These are phyloP conservation scores for Apiospora hydei DNA, from an alignment of 2,329 filamentous ascomycete genomes.

Conservation along the genomic window DNA sequence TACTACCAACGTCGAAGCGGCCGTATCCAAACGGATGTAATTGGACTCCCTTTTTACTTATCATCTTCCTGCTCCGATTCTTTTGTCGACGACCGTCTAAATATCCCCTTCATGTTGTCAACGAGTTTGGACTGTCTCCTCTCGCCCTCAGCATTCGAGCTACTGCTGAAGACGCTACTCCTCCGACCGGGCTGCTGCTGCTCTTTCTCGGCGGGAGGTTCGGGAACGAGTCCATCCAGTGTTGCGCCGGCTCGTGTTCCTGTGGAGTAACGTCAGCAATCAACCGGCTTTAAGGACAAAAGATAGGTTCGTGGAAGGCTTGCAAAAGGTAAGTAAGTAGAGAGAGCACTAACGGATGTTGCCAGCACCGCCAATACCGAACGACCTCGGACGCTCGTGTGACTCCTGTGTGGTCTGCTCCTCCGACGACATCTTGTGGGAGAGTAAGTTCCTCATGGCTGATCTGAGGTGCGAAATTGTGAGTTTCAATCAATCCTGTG, in stretches of 20 bases:
- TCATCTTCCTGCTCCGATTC: slow-evolving; percentile 1
- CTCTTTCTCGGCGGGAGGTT: neutral
- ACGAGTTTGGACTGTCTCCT: slow-evolving; percentile 8
- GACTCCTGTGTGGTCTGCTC: neutral
- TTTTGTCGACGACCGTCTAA: neutral
- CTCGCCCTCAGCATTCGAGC: neutral
- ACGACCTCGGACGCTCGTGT: neutral
- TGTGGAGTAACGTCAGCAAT: neutral
- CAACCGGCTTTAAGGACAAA: neutral
- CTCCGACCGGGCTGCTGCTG: neutral
- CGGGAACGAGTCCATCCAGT: neutral
- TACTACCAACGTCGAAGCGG: neutral
- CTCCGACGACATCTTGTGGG: neutral
- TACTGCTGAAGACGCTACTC: slow-evolving; percentile 8
- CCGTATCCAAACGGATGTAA: neutral
- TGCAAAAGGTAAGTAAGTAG: no score
- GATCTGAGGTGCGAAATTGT: neutral
- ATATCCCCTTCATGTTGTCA: slow-evolving; percentile 15
- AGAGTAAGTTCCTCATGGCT: neutral
- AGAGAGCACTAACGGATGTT: slow-evolving; percentile 19
- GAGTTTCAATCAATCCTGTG: neutral
- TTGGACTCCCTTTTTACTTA: neutral
- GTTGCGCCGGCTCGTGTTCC: slow-evolving; percentile 17
- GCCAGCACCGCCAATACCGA: slow-evolving; percentile 20
- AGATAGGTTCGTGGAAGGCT: no score